These are phyloP conservation scores for Monosporascus ibericus DNA, from an alignment of 2,329 filamentous ascomycete species.

Conservation along the genomic window DNA sequence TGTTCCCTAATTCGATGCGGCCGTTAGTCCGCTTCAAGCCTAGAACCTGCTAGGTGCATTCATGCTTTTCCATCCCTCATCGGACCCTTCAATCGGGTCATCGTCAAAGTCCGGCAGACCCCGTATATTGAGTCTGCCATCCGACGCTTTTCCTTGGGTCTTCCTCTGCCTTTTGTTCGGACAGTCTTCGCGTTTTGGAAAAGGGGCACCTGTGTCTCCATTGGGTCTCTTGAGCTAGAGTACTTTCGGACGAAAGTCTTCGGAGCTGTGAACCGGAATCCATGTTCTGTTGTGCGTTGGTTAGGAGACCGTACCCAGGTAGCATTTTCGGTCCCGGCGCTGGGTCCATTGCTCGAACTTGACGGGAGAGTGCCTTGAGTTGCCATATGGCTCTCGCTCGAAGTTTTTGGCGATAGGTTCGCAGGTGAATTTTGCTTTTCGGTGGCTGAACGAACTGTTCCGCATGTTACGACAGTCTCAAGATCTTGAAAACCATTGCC, in stretches of 20 bases:
- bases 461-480: constrained; percentile 8
- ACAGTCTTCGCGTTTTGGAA: neutral
- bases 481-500: neutral
- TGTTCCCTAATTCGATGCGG: neutral
- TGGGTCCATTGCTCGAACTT: constrained; percentile 1
- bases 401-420: neutral
- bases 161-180: constrained; percentile 10
- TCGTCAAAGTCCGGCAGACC: constrained; percentile 21
- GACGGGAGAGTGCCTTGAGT: constrained; percentile 13
- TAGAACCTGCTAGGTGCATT: neutral
- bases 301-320: constrained; percentile 12
- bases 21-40: neutral
- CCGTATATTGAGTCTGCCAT: constrained; percentile 24
- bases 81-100: constrained; percentile 24
- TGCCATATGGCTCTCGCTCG: constrained; percentile 12
- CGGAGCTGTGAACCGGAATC: constrained; percentile 16
- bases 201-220: neutral
- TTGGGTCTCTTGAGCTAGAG: neutral
- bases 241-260: constrained; percentile 23
- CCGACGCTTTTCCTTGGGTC: constrained; percentile 9
- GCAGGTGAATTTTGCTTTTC: neutral
- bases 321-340: constrained; percentile 7
- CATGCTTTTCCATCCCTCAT: constrained; percentile 1
- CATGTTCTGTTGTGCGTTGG: constrained; percentile 1
- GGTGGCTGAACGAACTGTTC: constrained; percentile 1